Base-by-base conservation (phyloP, 805 yeast species). In the Yamadazyma insecticola region DNA sequence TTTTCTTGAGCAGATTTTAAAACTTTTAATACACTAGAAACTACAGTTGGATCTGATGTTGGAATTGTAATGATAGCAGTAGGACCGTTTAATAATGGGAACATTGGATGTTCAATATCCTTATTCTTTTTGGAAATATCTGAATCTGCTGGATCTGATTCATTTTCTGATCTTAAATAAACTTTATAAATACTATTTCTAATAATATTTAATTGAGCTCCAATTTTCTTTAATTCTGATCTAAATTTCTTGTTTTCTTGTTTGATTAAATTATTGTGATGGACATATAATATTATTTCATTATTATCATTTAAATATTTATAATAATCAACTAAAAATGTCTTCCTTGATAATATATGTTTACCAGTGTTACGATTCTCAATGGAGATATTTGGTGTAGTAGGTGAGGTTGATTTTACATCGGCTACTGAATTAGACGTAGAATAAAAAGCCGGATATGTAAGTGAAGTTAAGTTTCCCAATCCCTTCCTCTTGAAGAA, bases 321-420 rank as follows among this genome's bases (percentile, higher is more conserved):
- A 67, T 90, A 90, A 43, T 74, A 66, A 57, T 90, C 96, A 40
- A 90, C 67, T 41, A 90, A 66, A 46, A 77, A 88, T 0, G 97
- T 88, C 63, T 90, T 90, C 62, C 97, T 77, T 4, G 90, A 78
- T 24, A 69, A 71, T 26, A 67, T 48, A 12, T 76, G 76, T 54
- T 89, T 89, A 33, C 72, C 62, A 7, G 89, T 75, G 30, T 59
- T 49, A 13, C 41, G 16, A 19, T 33, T 24, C 13, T 23, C 6
- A 22, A 29, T 22, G 27, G 14, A 9, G 22, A 11, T 14, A 8
- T 13, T 14, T 13, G 16, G 27, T 14, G 7, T 7, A 7, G 17
- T 14, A n/a, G 21, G 10, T 19, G n/a, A n/a, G n/a, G n/a, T n/a
- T n/a, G n/a, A n/a, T n/a, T n/a, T n/a, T n/a, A n/a, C n/a, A n/a